phyloP scores from a whole-genome alignment of 2,329 filamentous ascomycete genomes.

The Penicillium sp. region DNA sequence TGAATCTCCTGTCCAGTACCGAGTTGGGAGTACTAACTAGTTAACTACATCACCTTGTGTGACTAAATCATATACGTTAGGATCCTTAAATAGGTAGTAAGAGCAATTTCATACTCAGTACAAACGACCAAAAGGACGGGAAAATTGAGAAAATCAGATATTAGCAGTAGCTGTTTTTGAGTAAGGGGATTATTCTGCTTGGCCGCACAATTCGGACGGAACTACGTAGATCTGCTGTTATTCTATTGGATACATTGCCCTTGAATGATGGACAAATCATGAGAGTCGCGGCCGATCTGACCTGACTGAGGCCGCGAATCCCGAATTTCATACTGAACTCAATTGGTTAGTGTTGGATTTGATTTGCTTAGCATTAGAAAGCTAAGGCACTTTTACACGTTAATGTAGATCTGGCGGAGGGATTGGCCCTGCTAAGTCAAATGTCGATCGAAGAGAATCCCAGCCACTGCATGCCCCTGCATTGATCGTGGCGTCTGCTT shows the following conservation, averaged over 20 bases:
- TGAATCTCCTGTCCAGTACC: neutral
- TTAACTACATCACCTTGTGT: neutral
- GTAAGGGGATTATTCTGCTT: slow-evolving; percentile 7
- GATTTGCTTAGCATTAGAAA: neutral
- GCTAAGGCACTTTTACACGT: neutral
- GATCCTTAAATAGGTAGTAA: neutral
- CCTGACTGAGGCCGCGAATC: slow-evolving; percentile 22
- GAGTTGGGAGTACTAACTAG: too few relatives aligned
- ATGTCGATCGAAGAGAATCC: slow-evolving; percentile 15
- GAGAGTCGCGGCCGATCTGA: slow-evolving; percentile 15
- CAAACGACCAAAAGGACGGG: too few relatives aligned
- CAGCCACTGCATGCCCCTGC: slow-evolving; percentile 15
- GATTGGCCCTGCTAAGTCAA: slow-evolving; percentile 13
- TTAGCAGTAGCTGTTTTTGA: slow-evolving; percentile 4
- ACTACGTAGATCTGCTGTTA: neutral
- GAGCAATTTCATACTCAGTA: too few relatives aligned
- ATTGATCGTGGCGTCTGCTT: slow-evolving; percentile 16
- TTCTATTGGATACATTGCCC: slow-evolving; percentile 11
- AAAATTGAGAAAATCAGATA: neutral
- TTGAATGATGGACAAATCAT: slow-evolving; percentile 25
- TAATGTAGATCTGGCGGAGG: neutral
- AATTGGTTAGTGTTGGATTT: neutral
- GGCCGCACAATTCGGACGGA: neutral
- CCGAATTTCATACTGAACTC: slow-evolving; percentile 13
- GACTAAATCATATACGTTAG: neutral